phyloP scores from a whole-genome alignment of 495 filamentous ascomycete species.

The Aspergillus saccharolyticus region DNA sequence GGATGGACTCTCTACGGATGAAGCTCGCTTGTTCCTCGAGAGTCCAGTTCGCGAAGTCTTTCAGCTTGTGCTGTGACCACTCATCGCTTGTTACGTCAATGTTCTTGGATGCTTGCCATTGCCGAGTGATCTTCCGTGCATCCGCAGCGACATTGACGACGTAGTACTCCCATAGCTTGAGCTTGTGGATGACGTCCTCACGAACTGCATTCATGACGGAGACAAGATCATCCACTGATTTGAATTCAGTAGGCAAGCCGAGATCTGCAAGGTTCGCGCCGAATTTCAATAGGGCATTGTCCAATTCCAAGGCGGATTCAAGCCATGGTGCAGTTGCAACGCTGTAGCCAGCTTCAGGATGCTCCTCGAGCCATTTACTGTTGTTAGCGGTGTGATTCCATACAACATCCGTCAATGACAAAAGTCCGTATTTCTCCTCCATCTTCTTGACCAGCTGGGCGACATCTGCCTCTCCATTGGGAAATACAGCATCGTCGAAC shows the following conservation, averaged over 20 bases:
- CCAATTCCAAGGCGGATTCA: slow-evolving; percentile 79
- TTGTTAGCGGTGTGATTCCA: slow-evolving; percentile 98
- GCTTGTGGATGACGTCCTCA: slow-evolving; percentile 64
- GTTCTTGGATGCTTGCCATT: slow-evolving; percentile 51
- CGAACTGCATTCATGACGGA: slow-evolving; percentile 82
- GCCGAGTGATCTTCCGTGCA: slow-evolving; percentile 58
- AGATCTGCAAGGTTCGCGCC: slow-evolving; percentile 60
- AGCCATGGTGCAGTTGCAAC: slow-evolving; percentile 90
- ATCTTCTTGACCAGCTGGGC: slow-evolving; percentile 69
- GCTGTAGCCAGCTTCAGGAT: slow-evolving; percentile 96
- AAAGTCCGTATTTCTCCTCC: slow-evolving; percentile 76
- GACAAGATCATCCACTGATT: slow-evolving; percentile 66
- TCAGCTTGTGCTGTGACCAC: slow-evolving; percentile 16
- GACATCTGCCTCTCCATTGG: slow-evolving; percentile 81
- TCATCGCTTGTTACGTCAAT: slow-evolving; percentile 27
- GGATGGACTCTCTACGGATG: slow-evolving; percentile 57
- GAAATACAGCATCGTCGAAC: slow-evolving; percentile 81
- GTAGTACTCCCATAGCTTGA: slow-evolving; percentile 92
- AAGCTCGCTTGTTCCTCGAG: slow-evolving; percentile 58
- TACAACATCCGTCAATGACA: slow-evolving; percentile 93
- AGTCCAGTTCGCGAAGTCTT: slow-evolving; percentile 44
- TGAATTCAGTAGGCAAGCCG: slow-evolving; percentile 69
- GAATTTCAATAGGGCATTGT: slow-evolving; percentile 76
- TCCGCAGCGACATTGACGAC: slow-evolving; percentile 73
- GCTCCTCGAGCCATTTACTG: slow-evolving; percentile 87